phyloP scores from a whole-genome alignment of 208 protist genomes.

The Trypanosoma rangeli region DNA sequence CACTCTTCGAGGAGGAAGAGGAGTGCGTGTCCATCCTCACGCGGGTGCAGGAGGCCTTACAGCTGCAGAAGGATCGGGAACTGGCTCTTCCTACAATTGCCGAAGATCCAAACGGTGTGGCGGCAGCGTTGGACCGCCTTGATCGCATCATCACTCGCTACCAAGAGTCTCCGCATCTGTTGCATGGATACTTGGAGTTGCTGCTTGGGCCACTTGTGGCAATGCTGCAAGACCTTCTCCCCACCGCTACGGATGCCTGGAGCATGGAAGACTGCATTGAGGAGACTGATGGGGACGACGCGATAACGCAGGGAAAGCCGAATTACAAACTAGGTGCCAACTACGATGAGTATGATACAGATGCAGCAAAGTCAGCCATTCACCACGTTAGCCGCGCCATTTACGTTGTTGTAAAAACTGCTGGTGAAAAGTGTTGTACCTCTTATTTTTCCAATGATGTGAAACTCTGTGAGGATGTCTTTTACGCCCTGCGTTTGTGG shows the following conservation, averaged over 20 bases:
- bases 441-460: conserved; percentile 94
- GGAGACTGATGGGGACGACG: not conserved
- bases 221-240: conserved; percentile 54
- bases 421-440: conserved; percentile 92
- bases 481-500: conserved; percentile 78
- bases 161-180: conserved; percentile 93
- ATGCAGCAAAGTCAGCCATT: conserved; percentile 67
- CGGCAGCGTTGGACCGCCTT: conserved; percentile 63
- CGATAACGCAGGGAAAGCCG: not conserved
- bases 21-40: conserved; percentile 49
- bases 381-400: conserved; percentile 81
- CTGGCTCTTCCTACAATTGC: conserved; percentile 54
- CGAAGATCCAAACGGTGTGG: conserved; percentile 57
- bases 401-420: conserved; percentile 94
- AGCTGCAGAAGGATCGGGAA: conserved; percentile 1
- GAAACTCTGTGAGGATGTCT: conserved; percentile 83
- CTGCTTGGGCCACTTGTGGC: conserved; percentile 80
- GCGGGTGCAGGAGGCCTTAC: conserved; percentile 37
- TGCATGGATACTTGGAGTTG: conserved; percentile 89
- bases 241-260: conserved; percentile 50
- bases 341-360: conserved; percentile 77
- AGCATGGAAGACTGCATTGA: conserved; percentile 11
- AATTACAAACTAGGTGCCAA: conserved; percentile 54
- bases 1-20: conserved; percentile 81
- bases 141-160: conserved; percentile 87